phyloP scores from a whole-genome alignment of 1,284 basidiomycete species.

The Naganishia albida region DNA sequence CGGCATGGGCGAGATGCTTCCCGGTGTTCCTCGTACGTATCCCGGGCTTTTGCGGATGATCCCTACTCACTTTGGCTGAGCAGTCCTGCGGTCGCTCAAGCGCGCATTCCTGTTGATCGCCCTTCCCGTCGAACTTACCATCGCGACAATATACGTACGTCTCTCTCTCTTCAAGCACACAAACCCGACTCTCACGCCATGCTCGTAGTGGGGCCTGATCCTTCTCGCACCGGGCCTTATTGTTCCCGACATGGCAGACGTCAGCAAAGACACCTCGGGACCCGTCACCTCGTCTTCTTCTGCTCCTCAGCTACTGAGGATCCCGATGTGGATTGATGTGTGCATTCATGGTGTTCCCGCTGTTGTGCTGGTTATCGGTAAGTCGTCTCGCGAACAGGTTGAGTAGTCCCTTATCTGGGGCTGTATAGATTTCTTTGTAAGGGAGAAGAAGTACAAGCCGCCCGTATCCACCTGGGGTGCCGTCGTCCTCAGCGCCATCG shows the following conservation, averaged over 20 bases:
- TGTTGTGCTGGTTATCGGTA: constrained; percentile 59
- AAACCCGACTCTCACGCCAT: not conserved
- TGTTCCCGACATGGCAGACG: constrained; percentile 42
- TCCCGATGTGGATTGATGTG: constrained; percentile 65
- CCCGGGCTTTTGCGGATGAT: not conserved
- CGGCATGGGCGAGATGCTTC: constrained; percentile 60
- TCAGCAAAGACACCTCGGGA: constrained; percentile 25
- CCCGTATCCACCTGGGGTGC: constrained; percentile 58
- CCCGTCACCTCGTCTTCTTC: constrained; percentile 46
- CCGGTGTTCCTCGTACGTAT: constrained; percentile 44
- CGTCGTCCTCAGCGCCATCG: constrained; percentile 55
- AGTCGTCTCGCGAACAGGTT: constrained; percentile 28
- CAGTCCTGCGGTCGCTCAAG: constrained; percentile 59
- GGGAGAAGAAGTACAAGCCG: constrained; percentile 65
- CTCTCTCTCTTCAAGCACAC: not conserved
- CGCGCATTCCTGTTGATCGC: constrained; percentile 63
- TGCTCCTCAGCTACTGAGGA: constrained; percentile 54
- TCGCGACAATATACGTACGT: constrained; percentile 66
- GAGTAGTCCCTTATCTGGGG: not conserved
- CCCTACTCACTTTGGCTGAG: not conserved
- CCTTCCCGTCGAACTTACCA: constrained; percentile 66
- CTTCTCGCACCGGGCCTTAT: constrained; percentile 62
- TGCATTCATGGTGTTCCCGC: constrained; percentile 67
- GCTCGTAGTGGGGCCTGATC: constrained; percentile 62
- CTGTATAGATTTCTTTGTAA: constrained; percentile 64